phyloP scores from a whole-genome alignment of 305 asterid genomes.

The Rubia balearica region DNA sequence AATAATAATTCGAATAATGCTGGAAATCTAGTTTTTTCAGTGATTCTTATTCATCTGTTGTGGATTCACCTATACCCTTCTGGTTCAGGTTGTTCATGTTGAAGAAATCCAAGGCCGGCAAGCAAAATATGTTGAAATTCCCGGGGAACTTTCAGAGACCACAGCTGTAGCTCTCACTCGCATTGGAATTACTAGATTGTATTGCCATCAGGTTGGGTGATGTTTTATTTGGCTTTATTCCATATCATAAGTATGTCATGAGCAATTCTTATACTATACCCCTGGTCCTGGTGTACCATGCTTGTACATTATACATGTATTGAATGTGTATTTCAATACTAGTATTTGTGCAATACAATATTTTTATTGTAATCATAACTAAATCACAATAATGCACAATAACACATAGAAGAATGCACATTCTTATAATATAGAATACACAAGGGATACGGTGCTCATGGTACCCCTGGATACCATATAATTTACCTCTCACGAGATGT shows the following conservation, averaged over 20 bases:
- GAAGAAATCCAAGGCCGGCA: conserved; percentile 61
- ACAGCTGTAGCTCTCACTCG: conserved; percentile 55
- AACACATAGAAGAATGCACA: too few species aligned
- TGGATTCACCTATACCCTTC: conserved; percentile 21
- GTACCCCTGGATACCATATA: too few species aligned
- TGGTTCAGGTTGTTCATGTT: conserved; percentile 74
- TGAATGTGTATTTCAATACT: too few species aligned
- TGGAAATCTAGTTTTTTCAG: not conserved
- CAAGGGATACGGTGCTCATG: too few species aligned
- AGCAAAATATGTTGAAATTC: conserved; percentile 67
- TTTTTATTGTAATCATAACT: too few species aligned
- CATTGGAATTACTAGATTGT: conserved; percentile 62
- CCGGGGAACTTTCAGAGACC: conserved; percentile 57
- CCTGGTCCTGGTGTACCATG: too few species aligned
- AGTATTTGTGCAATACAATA: too few species aligned
- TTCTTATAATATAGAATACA: too few species aligned
- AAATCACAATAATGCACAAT: too few species aligned
- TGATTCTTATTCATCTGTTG: conserved; percentile 12
- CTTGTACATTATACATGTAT: too few species aligned
- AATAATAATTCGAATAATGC: not conserved
- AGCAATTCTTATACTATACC: too few species aligned
- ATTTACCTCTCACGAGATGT: conserved; percentile 7
- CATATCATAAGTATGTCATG: not conserved
- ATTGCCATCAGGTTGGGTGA: conserved; percentile 75
- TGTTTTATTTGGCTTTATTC: conserved; percentile 16